Evolutionary conservation across 164 flowering plant species (phyloP), one percentile per base, ranked within the genome.

Genomic region (Tetrastigma voinierianum): DNA sequence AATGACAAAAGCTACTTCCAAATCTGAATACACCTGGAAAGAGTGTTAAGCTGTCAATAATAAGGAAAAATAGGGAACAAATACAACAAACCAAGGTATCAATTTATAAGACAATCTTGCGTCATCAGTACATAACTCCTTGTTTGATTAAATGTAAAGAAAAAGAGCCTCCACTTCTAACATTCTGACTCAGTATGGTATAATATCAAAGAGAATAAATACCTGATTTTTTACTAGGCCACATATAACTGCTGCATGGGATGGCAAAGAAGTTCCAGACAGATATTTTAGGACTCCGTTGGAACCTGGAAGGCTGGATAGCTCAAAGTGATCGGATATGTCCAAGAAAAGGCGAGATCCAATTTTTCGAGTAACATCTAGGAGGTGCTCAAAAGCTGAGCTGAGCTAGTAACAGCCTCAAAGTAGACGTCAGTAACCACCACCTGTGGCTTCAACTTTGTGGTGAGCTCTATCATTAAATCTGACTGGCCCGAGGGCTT

Each of bases 401-500:
- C n/a, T n/a, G n/a, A 84, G 75, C 87, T 92, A 19, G 99, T 95
- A 63, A 95, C 90, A 25, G 94, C 83, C 81, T 95, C 99, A 83
- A 82, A 95, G 20, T 90, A 85, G 65, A 90, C 91, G 76, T 98
- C 99, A 56, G 98, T 89, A 51, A 95, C n/a, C n/a, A n/a, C 99
- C 67, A 92, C 88, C 70, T 93, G 94, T 46, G 97, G 99, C 76
- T 86, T 95, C 71, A 95, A 72, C 79, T 85, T 92, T 80, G 82
- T 89, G 62, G 92, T 85, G 68, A 95, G 81, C 81, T 92, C 99
- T 57, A 92, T 81, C 96, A 95, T 78, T 75, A 89, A 80, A 83
- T 95, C 99, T 60, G 99, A 95, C 67, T 92, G 98, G 32, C 88
- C 79, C 55, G 99, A n/a, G 99, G 18, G 99, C 98, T 76, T 95